These are phyloP conservation scores for Hymenoscyphus occultus DNA, from an alignment of 2,329 filamentous ascomycete species.

Conservation along the genomic window DNA sequence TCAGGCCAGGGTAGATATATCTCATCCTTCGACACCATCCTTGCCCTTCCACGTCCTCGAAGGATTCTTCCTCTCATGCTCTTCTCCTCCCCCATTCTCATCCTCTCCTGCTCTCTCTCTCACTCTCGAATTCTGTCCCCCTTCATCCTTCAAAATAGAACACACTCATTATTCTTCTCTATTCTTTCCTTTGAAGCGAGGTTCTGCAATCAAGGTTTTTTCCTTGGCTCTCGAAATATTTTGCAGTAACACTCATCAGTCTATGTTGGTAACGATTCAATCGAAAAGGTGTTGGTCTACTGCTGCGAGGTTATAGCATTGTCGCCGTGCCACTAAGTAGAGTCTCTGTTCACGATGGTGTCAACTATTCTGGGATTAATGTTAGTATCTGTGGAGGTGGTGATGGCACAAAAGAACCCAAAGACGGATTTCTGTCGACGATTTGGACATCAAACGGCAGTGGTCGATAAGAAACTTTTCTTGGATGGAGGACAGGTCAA, in stretches of 20 bases:
- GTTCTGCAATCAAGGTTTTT: neutral
- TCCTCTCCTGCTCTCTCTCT: neutral
- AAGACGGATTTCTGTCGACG: constrained; percentile 52
- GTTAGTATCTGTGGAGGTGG: constrained; percentile 20
- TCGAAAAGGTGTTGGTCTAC: constrained; percentile 6
- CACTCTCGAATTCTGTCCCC: constrained; percentile 1
- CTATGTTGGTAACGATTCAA: constrained; percentile 4
- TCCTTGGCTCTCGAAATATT: neutral
- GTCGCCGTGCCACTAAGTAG: neutral
- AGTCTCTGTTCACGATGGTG: constrained; percentile 3
- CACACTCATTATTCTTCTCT: constrained; percentile 2
- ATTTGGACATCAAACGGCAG: constrained; percentile 58
- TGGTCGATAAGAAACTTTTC: constrained; percentile 58
- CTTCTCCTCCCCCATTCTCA: neutral
- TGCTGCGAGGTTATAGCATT: constrained; percentile 5
- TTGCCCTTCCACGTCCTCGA: constrained; percentile 8
- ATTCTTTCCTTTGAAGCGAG: constrained; percentile 5
- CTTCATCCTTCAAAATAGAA: constrained; percentile 4
- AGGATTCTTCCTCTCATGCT: constrained; percentile 3
- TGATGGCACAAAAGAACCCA: constrained; percentile 46
- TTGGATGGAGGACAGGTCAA: constrained; percentile 60
- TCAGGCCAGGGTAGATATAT: constrained; percentile 8
- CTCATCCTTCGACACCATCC: constrained; percentile 10
- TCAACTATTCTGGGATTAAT: constrained; percentile 8
- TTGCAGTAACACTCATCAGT: neutral